Evolutionary conservation across 2,329 filamentous ascomycete species (phyloP).

Genomic region (Alternaria triticimaculans): DNA sequence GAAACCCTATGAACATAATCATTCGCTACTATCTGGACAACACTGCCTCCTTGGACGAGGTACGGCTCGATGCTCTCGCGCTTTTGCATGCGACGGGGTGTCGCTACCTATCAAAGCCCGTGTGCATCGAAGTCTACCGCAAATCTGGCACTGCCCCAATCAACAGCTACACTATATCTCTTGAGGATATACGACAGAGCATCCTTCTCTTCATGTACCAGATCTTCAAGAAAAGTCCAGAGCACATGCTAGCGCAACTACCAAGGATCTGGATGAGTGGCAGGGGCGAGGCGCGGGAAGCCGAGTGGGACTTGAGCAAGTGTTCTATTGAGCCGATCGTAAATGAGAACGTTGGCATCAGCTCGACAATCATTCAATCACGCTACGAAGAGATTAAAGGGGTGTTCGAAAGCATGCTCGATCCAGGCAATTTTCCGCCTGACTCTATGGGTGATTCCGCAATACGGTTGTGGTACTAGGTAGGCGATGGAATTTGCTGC

Average conservation of each 20-base stretch:
- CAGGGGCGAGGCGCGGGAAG: not conserved
- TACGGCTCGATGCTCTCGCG: not conserved
- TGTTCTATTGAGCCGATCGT: not conserved
- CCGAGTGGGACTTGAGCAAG: not conserved
- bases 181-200: not conserved
- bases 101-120: not conserved
- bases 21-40: not conserved
- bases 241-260: not conserved
- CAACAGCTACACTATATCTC: not conserved
- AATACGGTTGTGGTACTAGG: not conserved
- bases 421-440: not conserved
- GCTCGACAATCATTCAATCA: not conserved
- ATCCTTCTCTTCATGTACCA: not conserved
- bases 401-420: not conserved
- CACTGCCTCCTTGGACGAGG: not conserved
- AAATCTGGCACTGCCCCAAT: not conserved
- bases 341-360: not conserved
- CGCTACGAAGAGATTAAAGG: not conserved
- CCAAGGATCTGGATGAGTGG: not conserved
- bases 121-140: not conserved
- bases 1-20: not conserved
- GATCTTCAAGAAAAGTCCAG: not conserved
- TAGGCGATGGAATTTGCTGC: not conserved
- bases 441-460: not conserved
- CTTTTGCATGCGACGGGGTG: not conserved